Evolutionary conservation across 2,329 filamentous ascomycete species (phyloP), one percentile per base, ranked within the genome.

Genomic region (Trichoderma sp.): DNA sequence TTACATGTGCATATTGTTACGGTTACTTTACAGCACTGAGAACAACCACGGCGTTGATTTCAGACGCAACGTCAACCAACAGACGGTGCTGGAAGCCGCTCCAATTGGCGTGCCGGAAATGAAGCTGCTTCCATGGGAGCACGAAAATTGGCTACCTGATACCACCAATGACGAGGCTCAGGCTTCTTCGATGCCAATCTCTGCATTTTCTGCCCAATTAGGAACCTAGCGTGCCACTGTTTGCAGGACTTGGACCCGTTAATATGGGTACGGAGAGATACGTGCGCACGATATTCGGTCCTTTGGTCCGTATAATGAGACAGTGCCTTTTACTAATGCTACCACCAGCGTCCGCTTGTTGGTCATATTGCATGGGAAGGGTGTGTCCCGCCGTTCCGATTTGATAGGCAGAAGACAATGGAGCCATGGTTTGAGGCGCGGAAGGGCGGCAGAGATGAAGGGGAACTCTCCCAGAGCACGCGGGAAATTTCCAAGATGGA

Each of bases 271-370:
- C 66, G 24, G 53, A 34, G 56, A 43, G 53, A 68, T 68, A 30
- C 53, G 53, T 68, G 53, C 65, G 65, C 36, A 39, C 57, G 36
- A 62, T 62, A 70, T 61, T 70, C 67, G 67, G 67, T 62, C 67
- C 67, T 70, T 70, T 70, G 57, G 28, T 28, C 57, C 39, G 57
- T 61, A 70, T 36, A 60, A 39, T 68, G 47, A 53, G 47, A 53
- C 47, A 53, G 47, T 53, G 47, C 47, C 47, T 53, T 24, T 53
- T n/a, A 60, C 26, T 34, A 32, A 36, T 62, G 58, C 58, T 18
- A 39, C 58, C 58, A 39, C 58, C 21, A 39, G 26, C 58, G 21
- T 30, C 34, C 58, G 58, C 32, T 36, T 39, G 58, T 39, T 62
- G 32, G 58, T 36, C 34, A 8, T 66, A n/a, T n/a, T 36, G 32